Conservation (phyloP, 2,329 filamentous ascomycete species). For the Emericellopsis atlantica region DNA sequence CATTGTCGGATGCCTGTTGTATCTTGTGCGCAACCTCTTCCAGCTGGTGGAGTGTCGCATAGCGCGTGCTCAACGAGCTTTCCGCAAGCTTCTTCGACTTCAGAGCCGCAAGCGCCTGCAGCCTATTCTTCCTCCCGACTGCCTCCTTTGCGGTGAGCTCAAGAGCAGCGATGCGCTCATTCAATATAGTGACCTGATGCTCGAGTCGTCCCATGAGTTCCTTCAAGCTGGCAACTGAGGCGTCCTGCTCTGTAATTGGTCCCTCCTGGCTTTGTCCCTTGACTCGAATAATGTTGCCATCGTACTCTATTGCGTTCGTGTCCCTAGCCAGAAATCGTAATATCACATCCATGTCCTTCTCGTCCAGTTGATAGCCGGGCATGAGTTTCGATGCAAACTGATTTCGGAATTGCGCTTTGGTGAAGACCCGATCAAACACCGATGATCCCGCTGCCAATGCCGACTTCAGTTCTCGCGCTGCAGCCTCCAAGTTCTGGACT, state of each 20-base stretch:
- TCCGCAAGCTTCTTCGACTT: conserved; percentile 76
- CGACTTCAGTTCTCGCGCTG: conserved; percentile 39
- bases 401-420: conserved; percentile 49
- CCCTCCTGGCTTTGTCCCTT: conserved; percentile 36
- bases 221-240: conserved; percentile 72
- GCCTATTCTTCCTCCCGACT: conserved; percentile 58
- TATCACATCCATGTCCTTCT: conserved; percentile 56
- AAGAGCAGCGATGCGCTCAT: conserved; percentile 53
- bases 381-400: conserved; percentile 42
- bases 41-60: conserved; percentile 64
- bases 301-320: conserved; percentile 42
- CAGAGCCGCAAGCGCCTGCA: conserved; percentile 65
- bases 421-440: conserved; percentile 55
- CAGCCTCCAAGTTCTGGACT: conserved; percentile 47
- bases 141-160: conserved; percentile 54
- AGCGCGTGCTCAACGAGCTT: conserved; percentile 55
- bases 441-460: conserved; percentile 27
- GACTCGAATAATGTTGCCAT: conserved; percentile 65
- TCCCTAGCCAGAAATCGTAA: conserved; percentile 59
- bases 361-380: conserved; percentile 36
- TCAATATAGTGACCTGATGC: conserved; percentile 56
- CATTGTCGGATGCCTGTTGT: conserved; percentile 73
- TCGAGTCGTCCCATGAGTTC: conserved; percentile 64
- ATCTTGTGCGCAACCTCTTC: conserved; percentile 76
- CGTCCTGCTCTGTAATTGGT: conserved; percentile 63